Evolutionary conservation across 495 filamentous ascomycete genomes (phyloP), one percentile per base, ranked within the genome.

Genomic region (Aspergillus saccharolyticus): DNA sequence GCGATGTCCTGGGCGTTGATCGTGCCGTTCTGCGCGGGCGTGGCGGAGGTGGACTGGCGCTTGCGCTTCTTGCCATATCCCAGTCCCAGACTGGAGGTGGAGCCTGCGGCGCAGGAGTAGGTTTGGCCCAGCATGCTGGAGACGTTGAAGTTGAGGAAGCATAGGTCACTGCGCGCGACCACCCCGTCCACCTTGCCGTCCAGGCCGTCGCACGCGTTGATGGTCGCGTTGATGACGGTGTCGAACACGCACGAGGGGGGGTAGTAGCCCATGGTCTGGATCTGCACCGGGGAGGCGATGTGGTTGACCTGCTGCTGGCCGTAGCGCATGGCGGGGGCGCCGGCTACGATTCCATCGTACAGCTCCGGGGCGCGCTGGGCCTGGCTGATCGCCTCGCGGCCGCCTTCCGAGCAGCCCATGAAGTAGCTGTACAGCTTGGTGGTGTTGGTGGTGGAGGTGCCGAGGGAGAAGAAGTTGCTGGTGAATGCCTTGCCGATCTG

Each of bases 321-420:
- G 54, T 69, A 77, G 0, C 78, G 70, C 50, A 80, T 71, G 5
- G 79, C 79, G n/a, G 79, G 78, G 0, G 79, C 77, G 14, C 74
- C 77, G 28, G 68, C 66, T 4, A 69, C 66, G 4, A 66, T 69
- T 20, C 78, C 79, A 52, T 82, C 79, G 20, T 65, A 79, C 28
- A 74, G 60, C 6, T 73, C 68, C 0, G 61, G 65, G 58, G 66
- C 80, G 7, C 75, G 71, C 55, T 82, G 78, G n/a, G 78, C 66
- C 57, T 80, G 75, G 42, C 70, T 78, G 58, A 58, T 58, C 9
- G 78, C 79, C 47, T 79, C 75, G 18, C 77, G 65, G 0, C 78
- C 78, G 7, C 78, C 78, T 43, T 79, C 77, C 2, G 75, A 78
- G 57, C 78, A 81, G 1, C 77, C 77, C 30, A 79, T 74, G 47